Evolutionary conservation across 768 basidiomycete species (phyloP).

Genomic region (Boletus insuetus): DNA sequence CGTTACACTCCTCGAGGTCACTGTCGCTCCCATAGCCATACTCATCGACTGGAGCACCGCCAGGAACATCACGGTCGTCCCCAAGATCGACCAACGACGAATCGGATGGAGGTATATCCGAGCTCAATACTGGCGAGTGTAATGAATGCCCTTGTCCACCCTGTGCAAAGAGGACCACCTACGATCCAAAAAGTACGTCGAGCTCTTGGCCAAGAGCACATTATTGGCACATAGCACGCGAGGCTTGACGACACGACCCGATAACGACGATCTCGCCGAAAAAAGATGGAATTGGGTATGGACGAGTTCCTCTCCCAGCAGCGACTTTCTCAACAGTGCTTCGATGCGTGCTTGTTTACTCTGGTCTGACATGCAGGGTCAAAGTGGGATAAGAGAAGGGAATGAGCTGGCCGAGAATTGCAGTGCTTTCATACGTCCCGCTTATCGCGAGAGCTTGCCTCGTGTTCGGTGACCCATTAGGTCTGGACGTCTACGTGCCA

Average conservation of each 20-base stretch:
- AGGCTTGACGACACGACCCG: conserved; percentile 12
- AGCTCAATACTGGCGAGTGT: not conserved
- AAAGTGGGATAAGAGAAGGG: not conserved
- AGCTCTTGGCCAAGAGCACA: conserved; percentile 19
- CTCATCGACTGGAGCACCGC: not conserved
- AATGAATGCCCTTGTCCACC: too few species aligned
- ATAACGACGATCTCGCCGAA: conserved; percentile 7
- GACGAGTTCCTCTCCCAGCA: conserved; percentile 26
- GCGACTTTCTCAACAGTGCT: conserved; percentile 22
- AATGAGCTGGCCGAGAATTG: too few species aligned
- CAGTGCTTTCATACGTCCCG: too few species aligned
- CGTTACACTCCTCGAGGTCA: not conserved
- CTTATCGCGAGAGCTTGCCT: too few species aligned
- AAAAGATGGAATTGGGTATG: conserved; percentile 33
- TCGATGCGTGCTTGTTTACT: conserved; percentile 14
- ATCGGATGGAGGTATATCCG: not conserved
- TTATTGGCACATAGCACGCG: conserved; percentile 31
- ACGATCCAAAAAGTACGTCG: conserved; percentile 22
- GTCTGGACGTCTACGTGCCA: too few species aligned
- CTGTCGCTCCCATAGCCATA: not conserved
- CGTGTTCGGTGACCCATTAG: too few species aligned
- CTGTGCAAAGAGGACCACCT: too few species aligned
- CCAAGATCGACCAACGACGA: not conserved
- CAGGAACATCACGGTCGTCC: not conserved
- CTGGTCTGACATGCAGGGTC: not conserved